Base-by-base conservation (phyloP, 805 yeast genomes). In the Kurtzmaniella cleridarum region DNA sequence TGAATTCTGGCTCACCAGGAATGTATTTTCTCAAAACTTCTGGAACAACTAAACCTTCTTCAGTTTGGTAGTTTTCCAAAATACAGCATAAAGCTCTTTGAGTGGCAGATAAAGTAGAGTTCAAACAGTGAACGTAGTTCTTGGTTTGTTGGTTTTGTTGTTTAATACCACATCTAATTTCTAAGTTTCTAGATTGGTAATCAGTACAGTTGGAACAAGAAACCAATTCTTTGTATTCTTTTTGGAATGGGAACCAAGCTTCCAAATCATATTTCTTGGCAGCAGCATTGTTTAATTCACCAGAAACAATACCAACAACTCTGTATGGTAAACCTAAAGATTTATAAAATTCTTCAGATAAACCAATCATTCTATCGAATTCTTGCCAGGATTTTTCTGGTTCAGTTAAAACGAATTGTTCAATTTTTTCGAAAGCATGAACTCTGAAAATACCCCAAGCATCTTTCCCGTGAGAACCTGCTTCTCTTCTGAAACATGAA, bases 381-480 rank as follows among this genome's bases (percentile, higher is more conserved):
- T 93, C 98, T 47, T 76, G 80, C 98, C 98, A 91, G 4, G 98
- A 91, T 59, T 90, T 87, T 64, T 90, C 98, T 41, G 98, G 98
- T 73, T 93, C 98, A 46, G 98, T 84, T 54, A 93, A 64, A 53
- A 84, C 82, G 60, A 93, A 93, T 71, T 93, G 98, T 73, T 93
- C 98, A 57, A 93, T 88, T 72, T 93, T 93, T 73, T 93, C 98
- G 59, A 93, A 93, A 46, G 95, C 95, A 62, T 93, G 98, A 43
- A 93, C 98, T 71, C 98, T 84, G 81, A 93, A 93, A 50, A 93
- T 89, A 70, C 98, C 98, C 98, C 98, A 93, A 36, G 98, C 98
- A 59, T 93, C 98, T 66, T 91, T 91, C 65, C 98, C 98, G 58
- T 91, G 98, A 49, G 96, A 83, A 51, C 98, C 98, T 42, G 98